Evolutionary conservation across 2,329 filamentous ascomycete species (phyloP).

Genomic region (Rugonectria rugulosa): DNA sequence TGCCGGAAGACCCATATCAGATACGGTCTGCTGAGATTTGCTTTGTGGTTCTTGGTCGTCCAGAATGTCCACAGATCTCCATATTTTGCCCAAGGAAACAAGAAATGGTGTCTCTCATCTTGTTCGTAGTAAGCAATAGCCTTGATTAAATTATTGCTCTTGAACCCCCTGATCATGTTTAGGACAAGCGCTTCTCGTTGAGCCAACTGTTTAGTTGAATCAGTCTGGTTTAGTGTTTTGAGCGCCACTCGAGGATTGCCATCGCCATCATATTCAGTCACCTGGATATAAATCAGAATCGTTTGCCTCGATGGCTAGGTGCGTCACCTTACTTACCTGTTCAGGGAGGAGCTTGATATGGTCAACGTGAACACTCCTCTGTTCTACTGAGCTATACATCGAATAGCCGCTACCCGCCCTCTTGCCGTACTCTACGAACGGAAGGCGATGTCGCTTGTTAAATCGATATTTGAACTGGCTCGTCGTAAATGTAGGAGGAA

Average conservation of each 20-base stretch:
- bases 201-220: neutral
- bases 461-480: conserved; percentile 2
- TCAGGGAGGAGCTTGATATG: conserved; percentile 1
- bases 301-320: neutral
- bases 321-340: conserved; percentile 4
- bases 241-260: conserved; percentile 4
- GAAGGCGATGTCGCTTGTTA: neutral
- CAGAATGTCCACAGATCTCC: conserved; percentile 31
- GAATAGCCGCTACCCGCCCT: neutral
- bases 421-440: neutral
- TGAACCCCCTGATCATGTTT: conserved; percentile 3
- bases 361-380: conserved; percentile 1
- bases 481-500: neutral
- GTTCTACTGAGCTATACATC: conserved; percentile 4
- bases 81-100: conserved; percentile 31
- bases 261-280: neutral
- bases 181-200: conserved; percentile 8
- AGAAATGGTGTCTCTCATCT: conserved; percentile 18
- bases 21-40: neutral
- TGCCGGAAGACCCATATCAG: conserved; percentile 16
- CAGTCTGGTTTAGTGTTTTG: neutral
- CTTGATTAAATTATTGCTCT: conserved; percentile 14
- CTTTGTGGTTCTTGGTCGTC: neutral
- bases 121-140: conserved; percentile 17
- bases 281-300: neutral